Percentiles rank a stretch among this genome's conserved stretches.
phyloP scores from a whole-genome alignment of 306 rosid genomes.

The Cicer arietinum region DNA sequence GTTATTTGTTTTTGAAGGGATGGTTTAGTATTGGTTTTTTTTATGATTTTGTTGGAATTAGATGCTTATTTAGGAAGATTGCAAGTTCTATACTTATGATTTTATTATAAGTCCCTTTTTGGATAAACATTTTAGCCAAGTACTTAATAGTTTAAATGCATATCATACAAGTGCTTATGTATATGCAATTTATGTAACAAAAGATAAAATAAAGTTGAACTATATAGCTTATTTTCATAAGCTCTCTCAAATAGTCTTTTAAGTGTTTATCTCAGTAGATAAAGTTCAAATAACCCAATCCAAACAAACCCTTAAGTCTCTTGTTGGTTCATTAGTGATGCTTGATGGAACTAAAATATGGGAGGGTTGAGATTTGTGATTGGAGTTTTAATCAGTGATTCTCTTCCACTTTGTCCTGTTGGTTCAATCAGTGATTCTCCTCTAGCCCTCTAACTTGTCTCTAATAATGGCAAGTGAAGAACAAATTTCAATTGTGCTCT shows the following conservation, averaged over 20 bases:
- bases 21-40: not conserved
- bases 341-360: not conserved
- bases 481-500: too few relatives aligned
- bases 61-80: not conserved
- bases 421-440: too few relatives aligned
- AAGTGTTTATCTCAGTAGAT: too few relatives aligned
- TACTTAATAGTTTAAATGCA: too few relatives aligned
- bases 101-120: not conserved
- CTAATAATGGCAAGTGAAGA: too few relatives aligned
- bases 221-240: too few relatives aligned
- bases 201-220: too few relatives aligned
- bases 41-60: not conserved
- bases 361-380: conserved; percentile 1
- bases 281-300: too few relatives aligned
- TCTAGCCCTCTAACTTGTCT: too few relatives aligned
- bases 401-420: too few relatives aligned
- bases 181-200: too few relatives aligned
- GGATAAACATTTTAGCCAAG: not conserved
- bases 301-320: not conserved
- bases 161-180: not conserved
- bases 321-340: conserved; percentile 5
- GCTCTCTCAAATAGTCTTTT: too few relatives aligned
- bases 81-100: not conserved
- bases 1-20: not conserved
- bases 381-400: not conserved